Percentiles rank a stretch among this genome's conserved stretches.
Conservation (phyloP, 192 early-diverging fungal genomes). For the Linnemannia hyalina region DNA sequence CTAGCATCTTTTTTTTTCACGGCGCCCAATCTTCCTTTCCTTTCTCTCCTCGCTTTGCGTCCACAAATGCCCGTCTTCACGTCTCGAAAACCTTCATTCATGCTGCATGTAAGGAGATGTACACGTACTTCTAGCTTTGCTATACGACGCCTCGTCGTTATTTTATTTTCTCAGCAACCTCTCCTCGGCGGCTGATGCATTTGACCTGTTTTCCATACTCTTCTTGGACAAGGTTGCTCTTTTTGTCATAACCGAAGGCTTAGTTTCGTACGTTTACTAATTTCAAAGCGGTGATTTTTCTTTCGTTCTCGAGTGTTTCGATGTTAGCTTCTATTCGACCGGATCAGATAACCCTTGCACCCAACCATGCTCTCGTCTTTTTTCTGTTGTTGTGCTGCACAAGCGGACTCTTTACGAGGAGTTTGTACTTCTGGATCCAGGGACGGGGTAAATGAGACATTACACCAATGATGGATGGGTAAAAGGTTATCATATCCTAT, state of each 20-base stretch:
- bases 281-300: background rate
- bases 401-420: background rate
- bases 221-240: background rate
- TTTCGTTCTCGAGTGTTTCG: background rate
- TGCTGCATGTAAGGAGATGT: no score
- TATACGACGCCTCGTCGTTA: background rate
- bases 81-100: no score
- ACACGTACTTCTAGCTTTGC: no score
- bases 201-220: background rate
- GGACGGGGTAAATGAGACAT: background rate
- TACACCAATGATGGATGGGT: background rate
- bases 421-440: background rate
- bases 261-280: background rate
- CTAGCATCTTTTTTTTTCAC: no score
- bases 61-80: no score
- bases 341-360: background rate
- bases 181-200: background rate
- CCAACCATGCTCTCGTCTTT: background rate
- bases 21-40: no score
- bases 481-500: background rate
- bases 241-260: background rate
- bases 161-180: background rate
- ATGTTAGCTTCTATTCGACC: constrained; percentile 5
- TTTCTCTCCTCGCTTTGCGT: no score
- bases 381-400: background rate